Evolutionary conservation across 805 yeast species (phyloP).

Genomic region (Candida arabinofermentans): DNA sequence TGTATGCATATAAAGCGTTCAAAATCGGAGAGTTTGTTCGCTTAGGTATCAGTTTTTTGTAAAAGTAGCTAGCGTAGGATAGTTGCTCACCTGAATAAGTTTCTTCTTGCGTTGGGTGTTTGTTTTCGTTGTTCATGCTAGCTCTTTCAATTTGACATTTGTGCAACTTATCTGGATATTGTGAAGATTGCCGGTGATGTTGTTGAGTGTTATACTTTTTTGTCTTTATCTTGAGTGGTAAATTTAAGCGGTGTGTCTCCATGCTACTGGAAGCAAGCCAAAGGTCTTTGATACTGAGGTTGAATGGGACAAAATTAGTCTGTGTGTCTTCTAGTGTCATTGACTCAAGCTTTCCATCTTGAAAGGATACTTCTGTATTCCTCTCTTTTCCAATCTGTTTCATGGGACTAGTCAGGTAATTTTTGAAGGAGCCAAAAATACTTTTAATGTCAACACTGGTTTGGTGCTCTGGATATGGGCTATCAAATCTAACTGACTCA

Average conservation of each 20-base stretch:
- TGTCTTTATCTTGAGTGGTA: not conserved
- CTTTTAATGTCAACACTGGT: not conserved
- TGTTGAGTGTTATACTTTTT: not conserved
- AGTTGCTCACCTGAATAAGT: not conserved
- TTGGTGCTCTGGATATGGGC: not conserved
- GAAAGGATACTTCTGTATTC: not conserved
- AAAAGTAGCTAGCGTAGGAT: constrained; percentile 13
- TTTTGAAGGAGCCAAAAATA: not conserved
- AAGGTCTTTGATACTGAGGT: not conserved
- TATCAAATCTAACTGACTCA: not conserved
- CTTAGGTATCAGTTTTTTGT: constrained; percentile 9
- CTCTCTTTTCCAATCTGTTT: not conserved
- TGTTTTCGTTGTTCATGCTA: too few species aligned
- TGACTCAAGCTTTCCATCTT: too few species aligned
- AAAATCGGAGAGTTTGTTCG: constrained; percentile 15
- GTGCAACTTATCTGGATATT: too few species aligned
- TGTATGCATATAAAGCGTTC: constrained; percentile 12
- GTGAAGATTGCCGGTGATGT: too few species aligned
- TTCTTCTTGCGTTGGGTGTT: too few species aligned
- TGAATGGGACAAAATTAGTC: not conserved
- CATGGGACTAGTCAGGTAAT: not conserved
- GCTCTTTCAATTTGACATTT: too few species aligned
- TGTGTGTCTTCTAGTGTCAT: not conserved
- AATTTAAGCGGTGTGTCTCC: not conserved
- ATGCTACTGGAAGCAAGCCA: not conserved